Conservation (phyloP, 345 rosid genomes). For the Sonneratia alba region DNA sequence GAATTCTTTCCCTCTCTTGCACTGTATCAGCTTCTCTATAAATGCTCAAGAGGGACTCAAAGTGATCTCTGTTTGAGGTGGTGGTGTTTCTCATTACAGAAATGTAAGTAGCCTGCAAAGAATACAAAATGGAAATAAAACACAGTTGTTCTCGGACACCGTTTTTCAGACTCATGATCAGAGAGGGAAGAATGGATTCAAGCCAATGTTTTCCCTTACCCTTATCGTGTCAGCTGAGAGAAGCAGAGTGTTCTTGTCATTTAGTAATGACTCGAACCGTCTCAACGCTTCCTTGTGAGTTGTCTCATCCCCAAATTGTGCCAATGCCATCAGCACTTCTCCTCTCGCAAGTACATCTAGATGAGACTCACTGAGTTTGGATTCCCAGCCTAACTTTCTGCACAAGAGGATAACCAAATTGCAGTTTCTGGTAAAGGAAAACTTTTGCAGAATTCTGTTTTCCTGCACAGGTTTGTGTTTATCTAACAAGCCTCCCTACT, state of each 20-base stretch:
- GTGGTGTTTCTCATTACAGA: slow-evolving; percentile 28
- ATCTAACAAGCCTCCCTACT: too few species aligned
- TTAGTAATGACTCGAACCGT: slow-evolving; percentile 20
- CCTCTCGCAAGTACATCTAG: slow-evolving; percentile 26
- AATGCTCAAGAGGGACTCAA: slow-evolving; percentile 28
- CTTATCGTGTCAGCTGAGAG: slow-evolving; percentile 27
- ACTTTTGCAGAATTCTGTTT: too few species aligned
- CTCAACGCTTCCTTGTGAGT: slow-evolving; percentile 21
- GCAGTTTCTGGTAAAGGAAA: neutral
- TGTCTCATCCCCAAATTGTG: slow-evolving; percentile 18
- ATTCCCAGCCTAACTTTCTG: slow-evolving; percentile 31
- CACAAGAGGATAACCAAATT: neutral
- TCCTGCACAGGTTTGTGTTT: too few species aligned
- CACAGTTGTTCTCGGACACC: neutral
- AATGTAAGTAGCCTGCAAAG: slow-evolving; percentile 32
- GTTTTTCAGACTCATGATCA: neutral
- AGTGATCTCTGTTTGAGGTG: slow-evolving; percentile 16
- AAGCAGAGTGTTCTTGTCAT: slow-evolving; percentile 17
- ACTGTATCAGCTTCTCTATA: slow-evolving; percentile 35
- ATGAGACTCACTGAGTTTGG: slow-evolving; percentile 25
- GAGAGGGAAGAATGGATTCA: neutral
- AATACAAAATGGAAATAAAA: neutral
- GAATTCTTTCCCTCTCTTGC: slow-evolving; percentile 33
- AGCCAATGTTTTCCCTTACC: slow-evolving; percentile 12
- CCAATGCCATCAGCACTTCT: slow-evolving; percentile 23